Evolutionary conservation across 1,139 yeast species (phyloP).

Genomic region (Protomyces arabidopsidicola): DNA sequence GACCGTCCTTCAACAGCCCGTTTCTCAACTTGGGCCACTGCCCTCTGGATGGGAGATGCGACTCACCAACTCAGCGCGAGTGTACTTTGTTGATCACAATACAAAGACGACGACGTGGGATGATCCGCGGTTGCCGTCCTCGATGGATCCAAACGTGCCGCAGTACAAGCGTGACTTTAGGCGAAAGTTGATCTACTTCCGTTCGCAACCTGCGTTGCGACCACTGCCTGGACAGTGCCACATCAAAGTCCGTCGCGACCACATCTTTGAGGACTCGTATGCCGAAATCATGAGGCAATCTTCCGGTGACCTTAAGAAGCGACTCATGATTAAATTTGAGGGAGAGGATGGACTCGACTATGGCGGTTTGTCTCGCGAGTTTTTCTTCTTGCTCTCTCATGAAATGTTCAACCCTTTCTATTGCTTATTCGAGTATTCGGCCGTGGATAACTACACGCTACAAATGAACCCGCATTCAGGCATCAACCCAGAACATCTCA

Average conservation of each 20-base stretch:
- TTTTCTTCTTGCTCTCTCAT: conserved; percentile 89
- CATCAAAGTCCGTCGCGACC: conserved; percentile 93
- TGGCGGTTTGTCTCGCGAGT: conserved; percentile 98
- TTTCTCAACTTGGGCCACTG: conserved; percentile 94
- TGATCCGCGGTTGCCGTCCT: conserved; percentile 96
- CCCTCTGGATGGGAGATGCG: conserved; percentile 99
- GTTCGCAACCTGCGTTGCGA: conserved; percentile 96
- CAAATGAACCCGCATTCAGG: conserved; percentile 98
- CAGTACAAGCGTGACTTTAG: conserved; percentile 98
- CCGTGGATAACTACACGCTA: conserved; percentile 94
- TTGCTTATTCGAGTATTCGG: conserved; percentile 92
- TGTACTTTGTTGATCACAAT: conserved; percentile 96
- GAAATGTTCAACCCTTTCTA: conserved; percentile 99
- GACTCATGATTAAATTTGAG: conserved; percentile 95
- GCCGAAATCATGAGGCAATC: conserved; percentile 98
- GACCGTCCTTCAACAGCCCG: conserved; percentile 95
- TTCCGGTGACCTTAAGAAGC: conserved; percentile 94
- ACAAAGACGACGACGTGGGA: conserved; percentile 99
- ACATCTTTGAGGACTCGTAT: conserved; percentile 93
- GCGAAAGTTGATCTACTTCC: conserved; percentile 91
- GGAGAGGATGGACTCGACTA: conserved; percentile 99
- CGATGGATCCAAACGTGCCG: conserved; percentile 95
- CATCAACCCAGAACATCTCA: conserved; percentile 94
- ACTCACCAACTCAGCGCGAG: conserved; percentile 95
- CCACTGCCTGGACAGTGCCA: conserved; percentile 98